These are phyloP conservation scores for Garcileccinum viscosum DNA, from an alignment of 1,284 basidiomycete species.

Conservation along the genomic window DNA sequence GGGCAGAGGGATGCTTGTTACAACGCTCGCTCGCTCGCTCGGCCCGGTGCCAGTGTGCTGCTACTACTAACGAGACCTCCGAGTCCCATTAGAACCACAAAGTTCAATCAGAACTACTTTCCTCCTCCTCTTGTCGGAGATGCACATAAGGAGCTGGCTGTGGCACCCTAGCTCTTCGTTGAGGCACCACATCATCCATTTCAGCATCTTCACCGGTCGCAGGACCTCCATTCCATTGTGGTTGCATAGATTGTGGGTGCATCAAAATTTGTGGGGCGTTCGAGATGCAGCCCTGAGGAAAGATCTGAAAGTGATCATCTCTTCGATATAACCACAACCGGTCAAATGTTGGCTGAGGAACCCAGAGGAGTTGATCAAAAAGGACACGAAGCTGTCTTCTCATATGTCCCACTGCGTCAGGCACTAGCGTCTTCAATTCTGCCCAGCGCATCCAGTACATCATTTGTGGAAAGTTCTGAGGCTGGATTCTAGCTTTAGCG, in stretches of 20 bases:
- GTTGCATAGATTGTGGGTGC: not conserved
- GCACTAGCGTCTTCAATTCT: conserved; percentile 1
- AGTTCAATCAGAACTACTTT: no score
- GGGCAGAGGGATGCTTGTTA: no score
- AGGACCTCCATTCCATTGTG: not conserved
- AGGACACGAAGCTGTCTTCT: conserved; percentile 1
- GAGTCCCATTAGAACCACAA: no score
- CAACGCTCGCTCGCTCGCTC: no score
- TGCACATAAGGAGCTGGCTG: no score
- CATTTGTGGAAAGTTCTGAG: conserved; percentile 9
- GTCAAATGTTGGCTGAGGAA: conserved; percentile 10
- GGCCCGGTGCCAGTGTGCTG: no score
- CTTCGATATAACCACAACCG: conserved; percentile 3
- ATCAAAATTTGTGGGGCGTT: conserved; percentile 7
- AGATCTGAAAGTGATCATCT: conserved; percentile 1
- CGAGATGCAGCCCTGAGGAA: conserved; percentile 1
- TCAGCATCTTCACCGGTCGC: not conserved
- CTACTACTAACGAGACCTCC: no score
- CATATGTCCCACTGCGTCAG: not conserved
- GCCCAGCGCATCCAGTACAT: conserved; percentile 12
- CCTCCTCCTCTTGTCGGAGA: no score
- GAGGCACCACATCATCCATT: not conserved
- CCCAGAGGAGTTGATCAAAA: conserved; percentile 12
- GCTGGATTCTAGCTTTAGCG: not conserved
- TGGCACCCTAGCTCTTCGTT: no score